These are phyloP conservation scores for Colletotrichum tropicicola DNA, from an alignment of 2,329 filamentous ascomycete genomes.

Conservation along the genomic window DNA sequence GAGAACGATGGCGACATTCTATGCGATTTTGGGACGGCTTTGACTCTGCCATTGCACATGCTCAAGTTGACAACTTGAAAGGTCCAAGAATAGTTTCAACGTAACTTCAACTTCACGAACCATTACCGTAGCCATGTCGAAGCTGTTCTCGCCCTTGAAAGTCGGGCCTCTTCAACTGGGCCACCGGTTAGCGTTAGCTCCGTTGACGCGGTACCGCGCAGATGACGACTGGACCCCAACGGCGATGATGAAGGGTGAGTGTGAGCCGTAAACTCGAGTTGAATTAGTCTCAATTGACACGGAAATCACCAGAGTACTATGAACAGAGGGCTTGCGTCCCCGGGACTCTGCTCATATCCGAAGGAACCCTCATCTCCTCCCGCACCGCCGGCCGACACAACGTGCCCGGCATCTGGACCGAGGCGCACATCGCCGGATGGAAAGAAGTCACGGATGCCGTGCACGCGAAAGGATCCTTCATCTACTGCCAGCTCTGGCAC, in stretches of 20 bases:
- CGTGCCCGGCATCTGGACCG: conserved; percentile 66
- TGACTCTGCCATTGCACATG: neutral
- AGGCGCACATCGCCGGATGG: conserved; percentile 68
- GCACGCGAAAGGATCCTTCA: conserved; percentile 68
- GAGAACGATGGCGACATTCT: conserved; percentile 1
- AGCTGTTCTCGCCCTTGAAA: conserved; percentile 28
- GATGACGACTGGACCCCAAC: conserved; percentile 33
- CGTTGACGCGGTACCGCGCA: conserved; percentile 34
- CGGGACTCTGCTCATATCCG: conserved; percentile 62
- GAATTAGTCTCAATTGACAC: neutral
- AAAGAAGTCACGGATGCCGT: conserved; percentile 68
- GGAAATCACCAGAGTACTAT: conserved; percentile 37
- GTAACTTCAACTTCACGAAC: neutral
- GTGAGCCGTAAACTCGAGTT: neutral
- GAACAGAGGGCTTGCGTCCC: conserved; percentile 43
- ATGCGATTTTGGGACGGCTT: neutral
- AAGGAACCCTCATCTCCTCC: conserved; percentile 62
- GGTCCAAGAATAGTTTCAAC: neutral
- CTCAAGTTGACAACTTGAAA: neutral
- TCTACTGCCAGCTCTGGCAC: conserved; percentile 73
- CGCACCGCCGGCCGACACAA: conserved; percentile 55
- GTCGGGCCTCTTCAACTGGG: conserved; percentile 31
- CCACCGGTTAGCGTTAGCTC: conserved; percentile 33
- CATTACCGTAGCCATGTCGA: conserved; percentile 24
- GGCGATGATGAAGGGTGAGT: conserved; percentile 29